Evolutionary conservation across 305 asterid species (phyloP).

Genomic region (Fraxinus albicans): DNA sequence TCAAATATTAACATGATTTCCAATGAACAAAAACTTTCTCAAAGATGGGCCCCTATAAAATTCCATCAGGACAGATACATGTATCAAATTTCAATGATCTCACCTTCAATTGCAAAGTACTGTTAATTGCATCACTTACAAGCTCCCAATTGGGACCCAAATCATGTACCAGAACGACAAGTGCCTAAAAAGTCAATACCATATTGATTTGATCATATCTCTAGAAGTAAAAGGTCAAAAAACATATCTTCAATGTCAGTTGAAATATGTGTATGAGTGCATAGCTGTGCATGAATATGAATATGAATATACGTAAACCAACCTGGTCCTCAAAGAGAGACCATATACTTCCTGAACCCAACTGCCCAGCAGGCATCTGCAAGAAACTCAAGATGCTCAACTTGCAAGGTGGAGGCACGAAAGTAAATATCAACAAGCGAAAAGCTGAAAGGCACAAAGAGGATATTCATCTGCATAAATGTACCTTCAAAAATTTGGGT

Average conservation of each 20-base stretch:
- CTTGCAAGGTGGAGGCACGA: conserved; percentile 10
- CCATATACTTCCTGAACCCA: conserved; percentile 69
- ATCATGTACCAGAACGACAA: conserved; percentile 81
- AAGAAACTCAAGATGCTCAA: conserved; percentile 30
- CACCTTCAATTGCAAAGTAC: conserved; percentile 75
- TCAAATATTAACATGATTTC: conserved; percentile 15
- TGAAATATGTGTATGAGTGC: background rate
- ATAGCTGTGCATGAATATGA: conserved; percentile 19
- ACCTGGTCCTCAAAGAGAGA: conserved; percentile 83
- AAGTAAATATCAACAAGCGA: conserved; percentile 3
- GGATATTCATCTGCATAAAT: conserved; percentile 5
- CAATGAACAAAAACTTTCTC: conserved; percentile 9
- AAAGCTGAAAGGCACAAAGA: conserved; percentile 8
- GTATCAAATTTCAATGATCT: conserved; percentile 12
- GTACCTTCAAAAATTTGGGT: conserved; percentile 57
- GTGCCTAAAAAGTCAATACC: conserved; percentile 46
- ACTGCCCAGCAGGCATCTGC: conserved; percentile 58
- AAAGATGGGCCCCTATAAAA: conserved; percentile 15
- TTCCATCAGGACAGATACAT: conserved; percentile 12
- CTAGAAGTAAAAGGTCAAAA: conserved; percentile 14
- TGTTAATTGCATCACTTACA: conserved; percentile 75
- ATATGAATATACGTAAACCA: conserved; percentile 27
- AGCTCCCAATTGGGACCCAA: conserved; percentile 94
- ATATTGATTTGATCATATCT: conserved; percentile 13
- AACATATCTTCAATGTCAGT: background rate